Base-by-base conservation (phyloP, 1,139 yeast genomes). In the Taphrina deformans region DNA sequence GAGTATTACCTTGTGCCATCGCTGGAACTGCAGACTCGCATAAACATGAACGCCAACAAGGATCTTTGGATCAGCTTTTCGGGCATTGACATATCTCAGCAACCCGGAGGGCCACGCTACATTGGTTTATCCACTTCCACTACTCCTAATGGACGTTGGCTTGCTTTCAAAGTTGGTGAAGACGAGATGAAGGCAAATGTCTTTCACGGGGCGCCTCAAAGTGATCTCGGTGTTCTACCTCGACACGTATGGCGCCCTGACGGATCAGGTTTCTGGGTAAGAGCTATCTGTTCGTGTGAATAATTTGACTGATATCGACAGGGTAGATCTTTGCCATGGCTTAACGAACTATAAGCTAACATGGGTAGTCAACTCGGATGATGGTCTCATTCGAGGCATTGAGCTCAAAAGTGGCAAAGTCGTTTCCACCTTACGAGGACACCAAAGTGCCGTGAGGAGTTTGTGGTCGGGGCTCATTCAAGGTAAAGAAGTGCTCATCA, bases 41-140 rank as follows among this genome's bases (percentile, higher is more conserved):
- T 88, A 4, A 86, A 93, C 0, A 76, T 88, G 65, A 88, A 87
- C 72, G 91, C 86, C 72, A 88, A 95, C 0, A 88, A 87, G 70
- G 88, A 87, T 71, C 81, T 85, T n/a, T 81, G 86, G 41, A 82
- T 84, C 66, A 82, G 85, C 1, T 89, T 89, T 73, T 81, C 86
- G 23, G 87, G 89, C 1, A 78, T 85, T 75, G 76, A 78, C 48
- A 75, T 86, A 50, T 71, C 79, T 3, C 71, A 81, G 35, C 73
- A 70, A 67, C 69, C 67, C 52, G 60, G 70, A 63, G 67, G 52
- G 41, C 69, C 75, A 1, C 69, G 72, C 29, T 62, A 67, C 10
- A 63, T 67, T 14, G 66, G 64, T 3, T 60, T 85, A 1, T 89
- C 85, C 0, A 89, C 96, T 0, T 85, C 91, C 0, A 93, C 88